These are phyloP conservation scores for Cystobasidium ongulense DNA, from an alignment of 768 basidiomycete genomes.

Conservation along the genomic window DNA sequence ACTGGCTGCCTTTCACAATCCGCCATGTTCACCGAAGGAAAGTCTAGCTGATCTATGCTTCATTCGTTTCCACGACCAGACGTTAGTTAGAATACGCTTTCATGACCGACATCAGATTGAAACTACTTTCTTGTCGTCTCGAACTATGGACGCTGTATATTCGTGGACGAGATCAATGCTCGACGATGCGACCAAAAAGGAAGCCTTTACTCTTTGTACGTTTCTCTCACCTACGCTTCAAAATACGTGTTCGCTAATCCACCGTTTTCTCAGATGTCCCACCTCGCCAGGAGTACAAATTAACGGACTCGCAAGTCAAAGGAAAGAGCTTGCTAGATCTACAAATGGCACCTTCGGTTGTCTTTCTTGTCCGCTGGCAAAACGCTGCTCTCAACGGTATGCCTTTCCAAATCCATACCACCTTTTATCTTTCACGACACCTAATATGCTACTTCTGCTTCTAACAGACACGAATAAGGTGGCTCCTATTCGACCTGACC, in stretches of 20 bases:
- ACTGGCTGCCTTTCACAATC: too few species aligned
- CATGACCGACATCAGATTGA: slow-evolving; percentile 73
- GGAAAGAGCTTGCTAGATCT: slow-evolving; percentile 62
- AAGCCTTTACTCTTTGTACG: slow-evolving; percentile 77
- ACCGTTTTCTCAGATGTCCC: slow-evolving; percentile 60
- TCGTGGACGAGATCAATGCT: slow-evolving; percentile 69
- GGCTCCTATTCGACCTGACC: slow-evolving; percentile 58
- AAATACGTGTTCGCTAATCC: not conserved
- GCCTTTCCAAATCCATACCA: not conserved
- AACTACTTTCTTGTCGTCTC: slow-evolving; percentile 63
- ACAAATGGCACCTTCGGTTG: slow-evolving; percentile 67
- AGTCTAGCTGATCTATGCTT: not conserved
- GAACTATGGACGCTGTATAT: slow-evolving; percentile 73
- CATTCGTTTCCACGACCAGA: slow-evolving; percentile 48
- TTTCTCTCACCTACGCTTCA: too few species aligned
- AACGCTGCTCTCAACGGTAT: slow-evolving; percentile 49
- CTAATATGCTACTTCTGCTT: not conserved
- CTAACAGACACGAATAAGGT: slow-evolving; percentile 52
- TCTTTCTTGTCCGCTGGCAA: slow-evolving; percentile 67
- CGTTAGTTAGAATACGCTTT: slow-evolving; percentile 72
- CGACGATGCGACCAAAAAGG: slow-evolving; percentile 63
- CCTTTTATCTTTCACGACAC: not conserved
- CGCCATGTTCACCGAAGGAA: too few species aligned
- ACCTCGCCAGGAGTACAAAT: slow-evolving; percentile 72
- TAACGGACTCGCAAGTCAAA: slow-evolving; percentile 65